Percentiles rank a stretch among this genome's conserved stretches.
Evolutionary conservation across 768 basidiomycete genomes (phyloP).

Genomic region (Boletus fagicola): DNA sequence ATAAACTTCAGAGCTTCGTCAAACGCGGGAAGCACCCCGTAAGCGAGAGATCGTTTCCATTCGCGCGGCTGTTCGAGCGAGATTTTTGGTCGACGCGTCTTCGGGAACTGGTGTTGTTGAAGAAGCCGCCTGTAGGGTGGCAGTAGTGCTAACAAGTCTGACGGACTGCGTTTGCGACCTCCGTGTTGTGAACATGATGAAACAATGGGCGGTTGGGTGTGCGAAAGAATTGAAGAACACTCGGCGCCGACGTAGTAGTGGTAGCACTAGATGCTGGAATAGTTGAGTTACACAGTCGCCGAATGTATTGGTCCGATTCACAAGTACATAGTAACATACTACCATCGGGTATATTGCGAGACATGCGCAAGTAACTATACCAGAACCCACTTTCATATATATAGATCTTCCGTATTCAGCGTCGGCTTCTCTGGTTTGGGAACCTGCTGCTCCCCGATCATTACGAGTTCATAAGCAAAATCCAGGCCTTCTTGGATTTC

Average conservation of each 20-base stretch:
- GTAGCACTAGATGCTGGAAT: neutral
- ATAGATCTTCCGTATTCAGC: conserved; percentile 27
- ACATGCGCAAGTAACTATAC: conserved; percentile 20
- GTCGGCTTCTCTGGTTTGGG: conserved; percentile 18
- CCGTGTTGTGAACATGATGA: conserved; percentile 18
- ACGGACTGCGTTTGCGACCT: conserved; percentile 8
- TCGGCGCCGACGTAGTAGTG: neutral
- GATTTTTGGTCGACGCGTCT: conserved; percentile 47
- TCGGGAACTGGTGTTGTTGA: conserved; percentile 2
- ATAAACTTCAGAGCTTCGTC: conserved; percentile 81
- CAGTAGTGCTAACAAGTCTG: conserved; percentile 8
- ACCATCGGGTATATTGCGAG: neutral
- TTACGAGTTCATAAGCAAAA: conserved; percentile 36
- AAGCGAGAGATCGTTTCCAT: conserved; percentile 63
- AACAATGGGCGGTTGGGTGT: neutral
- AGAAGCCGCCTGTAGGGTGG: conserved; percentile 10
- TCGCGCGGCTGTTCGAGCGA: conserved; percentile 49
- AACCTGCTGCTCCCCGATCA: conserved; percentile 11
- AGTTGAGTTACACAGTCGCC: neutral
- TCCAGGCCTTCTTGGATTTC: conserved; percentile 29
- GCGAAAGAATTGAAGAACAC: neutral
- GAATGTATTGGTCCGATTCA: too few relatives aligned
- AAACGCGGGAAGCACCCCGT: conserved; percentile 71
- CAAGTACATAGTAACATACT: too few relatives aligned
- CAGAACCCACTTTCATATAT: neutral